Evolutionary conservation across 495 filamentous ascomycete genomes (phyloP).

Genomic region (Tuber indicum): DNA sequence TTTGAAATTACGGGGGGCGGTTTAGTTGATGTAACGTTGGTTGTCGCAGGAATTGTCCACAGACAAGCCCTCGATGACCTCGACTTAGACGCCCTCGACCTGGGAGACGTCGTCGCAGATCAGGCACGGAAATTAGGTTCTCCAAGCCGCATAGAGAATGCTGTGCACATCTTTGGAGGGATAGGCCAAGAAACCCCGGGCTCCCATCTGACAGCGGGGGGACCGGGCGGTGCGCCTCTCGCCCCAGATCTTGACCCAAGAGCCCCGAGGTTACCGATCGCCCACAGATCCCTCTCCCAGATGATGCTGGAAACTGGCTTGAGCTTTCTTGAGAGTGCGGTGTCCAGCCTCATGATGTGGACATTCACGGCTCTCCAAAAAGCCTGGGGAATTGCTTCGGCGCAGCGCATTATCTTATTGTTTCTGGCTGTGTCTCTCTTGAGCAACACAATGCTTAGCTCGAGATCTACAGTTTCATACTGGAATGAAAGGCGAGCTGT

Average conservation of each 20-base stretch:
- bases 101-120: constrained; percentile 77
- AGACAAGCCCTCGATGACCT: constrained; percentile 73
- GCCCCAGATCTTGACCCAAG: constrained; percentile 20
- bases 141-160: constrained; percentile 80
- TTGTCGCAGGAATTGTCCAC: constrained; percentile 57
- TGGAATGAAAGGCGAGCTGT: constrained; percentile 76
- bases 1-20: constrained; percentile 9
- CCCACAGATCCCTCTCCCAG: constrained; percentile 58
- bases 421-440: constrained; percentile 61
- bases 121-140: constrained; percentile 76
- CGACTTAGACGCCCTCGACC: constrained; percentile 72
- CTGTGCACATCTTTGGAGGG: constrained; percentile 81
- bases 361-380: constrained; percentile 57
- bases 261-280: constrained; percentile 49
- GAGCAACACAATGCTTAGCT: constrained; percentile 65
- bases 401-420: constrained; percentile 66
- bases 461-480: constrained; percentile 63
- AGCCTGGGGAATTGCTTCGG: constrained; percentile 61
- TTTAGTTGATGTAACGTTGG: constrained; percentile 7
- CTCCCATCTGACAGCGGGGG: constrained; percentile 53
- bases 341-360: constrained; percentile 69
- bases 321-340: constrained; percentile 61
- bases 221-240: constrained; percentile 7
- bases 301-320: constrained; percentile 64
- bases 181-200: constrained; percentile 66